Base-by-base conservation (phyloP, 148 eudicot genomes). In the Simmondsia chinensis region DNA sequence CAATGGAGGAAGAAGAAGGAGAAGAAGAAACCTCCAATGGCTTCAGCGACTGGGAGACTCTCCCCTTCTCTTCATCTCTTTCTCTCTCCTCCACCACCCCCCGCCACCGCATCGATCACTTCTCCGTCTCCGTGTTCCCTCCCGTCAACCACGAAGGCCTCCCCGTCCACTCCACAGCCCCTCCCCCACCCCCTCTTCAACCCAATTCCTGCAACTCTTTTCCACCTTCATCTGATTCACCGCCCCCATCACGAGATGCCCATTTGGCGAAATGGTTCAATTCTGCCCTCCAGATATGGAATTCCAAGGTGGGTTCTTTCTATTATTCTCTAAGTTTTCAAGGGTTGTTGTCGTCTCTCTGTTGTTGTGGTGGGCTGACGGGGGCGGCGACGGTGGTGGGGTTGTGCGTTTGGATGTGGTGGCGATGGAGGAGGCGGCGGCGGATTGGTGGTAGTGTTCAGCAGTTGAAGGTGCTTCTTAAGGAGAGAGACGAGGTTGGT, bases 91-190 rank as follows among this genome's bases (percentile, higher is more conserved):
- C 50, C 6, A n/a, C 30, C 20, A 16, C 31, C 0, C 4, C 17
- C 3, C 20, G 9, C 8, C 38, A 54, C 20, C 19, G 31, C 12
- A 21, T 29, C 31, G 20, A 20, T 16, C 15, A 37, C 37, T 34
- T 33, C 37, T 20, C 59, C 15, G 49, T 56, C 36, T 32, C 61
- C 20, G 31, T 70, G 22, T 71, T 71, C 64, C 76, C 71, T 13
- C 71, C 77, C n/a, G 32, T 23, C 48, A 63, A 72, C 43, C 77
- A 67, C 56, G 77, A 72, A 58, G 69, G 44, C 25, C 72, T 72
- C 39, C 73, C 71, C 13, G 9, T 58, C 16, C 43, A 38, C 20
- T 33, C n/a, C n/a, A n/a, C n/a, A n/a, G n/a, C 40, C 12, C 12
- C 17, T 21, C 43, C 43, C 17, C 35, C 57, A 2, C 22, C 51